Evolutionary conservation across 768 basidiomycete genomes (phyloP), one percentile per base, ranked within the genome.

Genomic region (Nidularia sp.): DNA sequence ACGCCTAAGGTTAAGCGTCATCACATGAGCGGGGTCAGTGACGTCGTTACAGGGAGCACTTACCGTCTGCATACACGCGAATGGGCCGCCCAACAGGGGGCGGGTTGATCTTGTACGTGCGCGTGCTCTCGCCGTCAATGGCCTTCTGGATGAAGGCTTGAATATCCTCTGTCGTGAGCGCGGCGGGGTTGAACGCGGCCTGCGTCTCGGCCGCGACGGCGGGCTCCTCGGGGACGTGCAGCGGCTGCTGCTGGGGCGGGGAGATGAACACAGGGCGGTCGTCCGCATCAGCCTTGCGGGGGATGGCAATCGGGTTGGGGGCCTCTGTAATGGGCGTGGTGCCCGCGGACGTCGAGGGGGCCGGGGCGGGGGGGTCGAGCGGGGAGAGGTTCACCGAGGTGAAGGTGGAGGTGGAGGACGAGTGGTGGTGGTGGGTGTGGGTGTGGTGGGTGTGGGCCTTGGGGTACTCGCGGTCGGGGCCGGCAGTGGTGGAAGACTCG

Each of bases 61-160:
- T 56, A 85, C 96, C 96, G 70, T 98, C 97, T 0, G 97, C 95
- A 57, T 96, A 99, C 9, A 99, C 76, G 52, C 97, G 79, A 5
- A 96, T 81, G 2, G 93, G 91, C 49, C 95, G 75, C 51, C 80
- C 86, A 6, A 67, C 70, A 0, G 94, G 91, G 0, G 96, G 93
- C n/a, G 77, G 70, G 60, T 92, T 95, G 64, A 95, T 91, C 67
- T 79, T 89, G 76, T 94, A 98, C 54, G 68, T 69, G 52, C 90
- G 74, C 57, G 74, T 73, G 3, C 77, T 60, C 51, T 81, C 83
- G 15, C 90, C 90, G 6, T 83, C 81, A 45, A 98, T 88, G 1
- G 89, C 91, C 33, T 76, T 79, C 47, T 77, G 77, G 1, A 95
- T 85, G 61, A 86, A 95, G 1, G 73, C 75, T 57, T 85, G 87